Base-by-base conservation (phyloP, 345 rosid species). In the Stellera chamaejasme region DNA sequence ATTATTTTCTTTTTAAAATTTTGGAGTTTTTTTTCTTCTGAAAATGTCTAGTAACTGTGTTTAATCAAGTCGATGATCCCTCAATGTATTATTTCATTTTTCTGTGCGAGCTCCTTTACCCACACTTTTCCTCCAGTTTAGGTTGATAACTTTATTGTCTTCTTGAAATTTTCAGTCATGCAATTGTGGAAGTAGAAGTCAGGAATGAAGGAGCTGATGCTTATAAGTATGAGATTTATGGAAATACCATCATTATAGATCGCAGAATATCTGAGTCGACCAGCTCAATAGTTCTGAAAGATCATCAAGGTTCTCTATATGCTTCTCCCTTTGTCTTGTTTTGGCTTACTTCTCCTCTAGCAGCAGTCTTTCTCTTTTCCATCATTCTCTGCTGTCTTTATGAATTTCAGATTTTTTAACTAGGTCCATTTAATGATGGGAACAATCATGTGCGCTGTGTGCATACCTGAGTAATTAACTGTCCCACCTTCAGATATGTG, bases 191-290 rank as follows among this genome's bases (percentile, higher is more conserved):
- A 58, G 90, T 93, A 54, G 89, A 82, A 52, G 56, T 93, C 43
- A 88, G 75, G 75, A 91, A 91, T 45, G 66, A 65, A 44, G 98
- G 96, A 55, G 90, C 70, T 12, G 98, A 91, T 65, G 81, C 98
- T 25, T 93, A 81, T 60, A 87, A 81, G 76, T 84, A 77, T 3
- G 91, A 86, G 19, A 43, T 54, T 4, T 93, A 78, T 49, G 97
- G 97, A 14, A 81, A 69, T 66, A n/a, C 71, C 11, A 86, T 93
- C 46, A 73, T 63, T 27, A 69, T 93, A 5, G 99, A 84, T 56
- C 96, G 99, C 49, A 79, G 86, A 74, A 86, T 93, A 51, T 58
- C 82, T 45, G 92, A 81, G 57, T 71, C 96, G 48, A 19, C 75
- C 28, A 73, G 77, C 67, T 63, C 88, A 43, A 81, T 74, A 23